Evolutionary conservation across 192 early-diverging fungal species (phyloP).

Genomic region (Backusella luteola): DNA sequence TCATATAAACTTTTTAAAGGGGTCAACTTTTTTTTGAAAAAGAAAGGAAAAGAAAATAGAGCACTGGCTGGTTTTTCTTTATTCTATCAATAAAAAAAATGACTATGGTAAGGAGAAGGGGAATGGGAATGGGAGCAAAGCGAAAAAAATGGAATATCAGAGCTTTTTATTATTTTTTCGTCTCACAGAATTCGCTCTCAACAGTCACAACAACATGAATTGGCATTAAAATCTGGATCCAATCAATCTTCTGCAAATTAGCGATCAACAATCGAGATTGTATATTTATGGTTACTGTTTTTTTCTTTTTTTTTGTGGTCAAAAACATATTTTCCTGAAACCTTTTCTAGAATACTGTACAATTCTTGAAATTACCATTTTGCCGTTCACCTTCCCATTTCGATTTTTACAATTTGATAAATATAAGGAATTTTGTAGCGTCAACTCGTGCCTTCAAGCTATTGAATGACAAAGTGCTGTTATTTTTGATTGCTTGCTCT

Average conservation of each 20-base stretch:
- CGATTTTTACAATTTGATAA: background rate
- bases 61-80: background rate
- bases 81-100: background rate
- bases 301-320: background rate
- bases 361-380: background rate
- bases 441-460: no score
- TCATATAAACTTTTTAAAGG: background rate
- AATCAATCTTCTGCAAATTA: background rate
- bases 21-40: background rate
- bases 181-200: background rate
- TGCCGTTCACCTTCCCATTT: background rate
- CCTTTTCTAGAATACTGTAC: background rate
- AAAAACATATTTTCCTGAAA: background rate
- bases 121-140: background rate
- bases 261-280: slow-evolving; percentile 2
- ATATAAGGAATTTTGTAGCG: background rate
- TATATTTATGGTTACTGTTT: background rate
- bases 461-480: background rate
- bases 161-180: background rate
- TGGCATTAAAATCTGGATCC: background rate
- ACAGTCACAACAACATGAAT: background rate
- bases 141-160: background rate
- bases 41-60: background rate
- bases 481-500: background rate
- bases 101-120: background rate